These are phyloP conservation scores for Mucor circinelloides DNA, from an alignment of 371 early-diverging fungal genomes.

Conservation along the genomic window DNA sequence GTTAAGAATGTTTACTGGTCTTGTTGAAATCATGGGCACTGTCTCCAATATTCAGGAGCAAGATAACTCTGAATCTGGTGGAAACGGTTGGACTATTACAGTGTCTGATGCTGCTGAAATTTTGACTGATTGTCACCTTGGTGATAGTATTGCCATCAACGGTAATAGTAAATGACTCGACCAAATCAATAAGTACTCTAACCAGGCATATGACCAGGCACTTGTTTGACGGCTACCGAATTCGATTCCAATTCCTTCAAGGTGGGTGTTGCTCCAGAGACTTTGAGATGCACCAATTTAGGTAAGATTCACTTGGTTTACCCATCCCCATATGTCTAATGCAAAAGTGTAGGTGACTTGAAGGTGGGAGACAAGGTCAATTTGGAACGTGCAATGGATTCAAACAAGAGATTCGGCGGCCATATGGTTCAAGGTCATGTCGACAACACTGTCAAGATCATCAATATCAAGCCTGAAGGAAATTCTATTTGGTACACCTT, in stretches of 20 bases:
- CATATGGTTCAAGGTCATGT: slow-evolving; percentile 98
- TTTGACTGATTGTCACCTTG: slow-evolving; percentile 85
- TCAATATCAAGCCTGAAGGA: slow-evolving; percentile 78
- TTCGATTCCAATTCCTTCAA: slow-evolving; percentile 83
- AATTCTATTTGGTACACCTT: slow-evolving; percentile 88
- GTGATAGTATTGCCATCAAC: slow-evolving; percentile 94
- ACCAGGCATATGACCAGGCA: slow-evolving; percentile 55
- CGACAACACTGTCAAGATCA: slow-evolving; percentile 81
- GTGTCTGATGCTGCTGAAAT: slow-evolving; percentile 72
- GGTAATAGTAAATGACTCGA: slow-evolving; percentile 58
- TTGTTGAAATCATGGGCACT: slow-evolving; percentile 89
- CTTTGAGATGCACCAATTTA: slow-evolving; percentile 86
- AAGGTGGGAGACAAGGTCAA: slow-evolving; percentile 84
- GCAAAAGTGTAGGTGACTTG: slow-evolving; percentile 59
- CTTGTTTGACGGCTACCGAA: slow-evolving; percentile 95
- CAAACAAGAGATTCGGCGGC: slow-evolving; percentile 90
- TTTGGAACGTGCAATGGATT: slow-evolving; percentile 91
- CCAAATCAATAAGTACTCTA: neutral
- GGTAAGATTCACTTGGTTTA: slow-evolving; percentile 48
- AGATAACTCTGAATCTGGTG: slow-evolving; percentile 79
- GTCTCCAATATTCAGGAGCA: slow-evolving; percentile 65
- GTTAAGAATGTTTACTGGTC: slow-evolving; percentile 91
- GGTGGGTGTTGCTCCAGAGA: slow-evolving; percentile 93
- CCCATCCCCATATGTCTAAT: neutral
- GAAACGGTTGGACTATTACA: slow-evolving; percentile 85